Evolutionary conservation across 371 early-diverging fungal genomes (phyloP), one percentile per base, ranked within the genome.

Genomic region (Nematocida minor): DNA sequence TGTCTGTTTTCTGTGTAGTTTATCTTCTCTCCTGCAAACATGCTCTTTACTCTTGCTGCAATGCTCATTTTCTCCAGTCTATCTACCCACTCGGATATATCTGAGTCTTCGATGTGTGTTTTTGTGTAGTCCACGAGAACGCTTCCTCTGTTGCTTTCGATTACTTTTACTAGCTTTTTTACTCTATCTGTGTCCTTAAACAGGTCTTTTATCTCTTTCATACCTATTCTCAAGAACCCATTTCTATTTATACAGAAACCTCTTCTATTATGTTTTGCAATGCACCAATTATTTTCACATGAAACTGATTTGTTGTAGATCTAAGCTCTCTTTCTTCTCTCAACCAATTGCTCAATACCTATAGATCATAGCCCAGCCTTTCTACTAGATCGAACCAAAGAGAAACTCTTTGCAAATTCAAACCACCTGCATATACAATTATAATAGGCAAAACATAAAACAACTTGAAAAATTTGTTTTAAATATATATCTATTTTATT

Each of bases 1-100:
- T 94, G 90, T 49, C 96, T 91, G 79, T 92, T 87, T 88, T 97
- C 98, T 36, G 98, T 96, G 79, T 91, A 91, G 88, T 97, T 97
- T 86, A 97, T 94, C 78, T 87, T 89, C 67, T 91, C 91, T 55
- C 97, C 96, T n/a, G 83, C 71, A 82, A 94, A 94, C 95, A 96
- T 94, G 84, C 89, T 89, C 66, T 89, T 86, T 69, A 82, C 79
- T 44, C 77, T 66, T 2, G 11, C 29, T n/a, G 31, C 36, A 0
- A 81, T 60, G 20, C 67, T 36, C 25, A 51, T 49, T 36, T 67
- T 14, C 32, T 78, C 69, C 14, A 83, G 48, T 14, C 18, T 57
- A 4, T 69, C 62, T 14, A 27, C 25, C 38, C 47, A 64, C 14
- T 25, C 27, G 14, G 6, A 2, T 11, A 80, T 14, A 22, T 68